These are phyloP conservation scores for Fusarium sp. DNA, from an alignment of 2,329 filamentous ascomycete genomes.

Conservation along the genomic window DNA sequence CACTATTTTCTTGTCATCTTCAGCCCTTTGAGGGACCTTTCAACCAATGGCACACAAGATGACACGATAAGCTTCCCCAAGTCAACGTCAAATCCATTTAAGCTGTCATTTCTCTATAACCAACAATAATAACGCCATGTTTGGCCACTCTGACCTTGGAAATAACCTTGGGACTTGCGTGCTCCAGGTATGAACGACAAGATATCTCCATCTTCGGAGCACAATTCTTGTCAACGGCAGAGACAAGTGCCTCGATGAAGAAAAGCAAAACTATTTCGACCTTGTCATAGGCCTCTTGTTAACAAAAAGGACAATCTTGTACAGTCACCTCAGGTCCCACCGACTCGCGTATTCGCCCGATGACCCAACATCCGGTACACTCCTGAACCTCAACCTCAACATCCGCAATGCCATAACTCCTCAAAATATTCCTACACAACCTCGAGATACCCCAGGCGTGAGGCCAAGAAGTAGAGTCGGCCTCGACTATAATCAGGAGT, in stretches of 20 bases:
- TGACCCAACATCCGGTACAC: neutral
- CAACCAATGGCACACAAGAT: neutral
- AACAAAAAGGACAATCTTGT: neutral
- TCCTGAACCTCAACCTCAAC: neutral
- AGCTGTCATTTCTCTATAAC: neutral
- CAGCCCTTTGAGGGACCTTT: neutral
- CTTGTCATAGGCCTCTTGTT: neutral
- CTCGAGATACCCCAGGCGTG: neutral
- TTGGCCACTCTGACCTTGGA: no score
- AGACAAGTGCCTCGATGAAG: neutral
- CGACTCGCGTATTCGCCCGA: neutral
- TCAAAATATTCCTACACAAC: neutral
- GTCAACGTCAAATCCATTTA: no score
- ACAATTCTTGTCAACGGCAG: neutral
- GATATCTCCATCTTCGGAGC: no score
- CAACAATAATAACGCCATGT: no score
- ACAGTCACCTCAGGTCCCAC: neutral
- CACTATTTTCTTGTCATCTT: constrained; percentile 24
- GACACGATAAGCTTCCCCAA: accelerated
- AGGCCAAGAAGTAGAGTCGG: neutral
- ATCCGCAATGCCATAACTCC: neutral
- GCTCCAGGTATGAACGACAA: no score
- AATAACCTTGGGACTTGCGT: no score
- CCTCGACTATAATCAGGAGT: neutral
- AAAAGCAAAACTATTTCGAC: neutral